These are phyloP conservation scores for Vigna hirtella DNA, from an alignment of 306 rosid species.

Conservation along the genomic window DNA sequence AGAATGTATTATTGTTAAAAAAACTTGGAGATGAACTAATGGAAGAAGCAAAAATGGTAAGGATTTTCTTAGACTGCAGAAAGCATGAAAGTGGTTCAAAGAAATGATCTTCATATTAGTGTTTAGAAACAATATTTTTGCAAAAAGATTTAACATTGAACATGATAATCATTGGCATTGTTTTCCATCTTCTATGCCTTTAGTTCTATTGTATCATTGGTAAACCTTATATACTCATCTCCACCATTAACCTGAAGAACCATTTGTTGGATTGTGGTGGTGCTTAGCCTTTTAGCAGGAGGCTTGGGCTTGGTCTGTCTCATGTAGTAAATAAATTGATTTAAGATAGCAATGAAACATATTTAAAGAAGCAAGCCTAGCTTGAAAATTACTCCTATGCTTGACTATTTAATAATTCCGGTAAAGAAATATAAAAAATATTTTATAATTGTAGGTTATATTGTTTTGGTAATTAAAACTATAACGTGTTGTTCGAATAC, in stretches of 20 bases:
- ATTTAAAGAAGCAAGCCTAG: not conserved
- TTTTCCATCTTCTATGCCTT: not conserved
- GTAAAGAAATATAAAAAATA: not conserved
- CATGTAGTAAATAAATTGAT: not conserved
- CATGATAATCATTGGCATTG: constrained; percentile 24
- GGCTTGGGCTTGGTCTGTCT: not conserved
- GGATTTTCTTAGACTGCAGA: constrained; percentile 12
- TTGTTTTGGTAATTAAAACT: not conserved
- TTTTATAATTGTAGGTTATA: not conserved
- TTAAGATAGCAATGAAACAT: not conserved
- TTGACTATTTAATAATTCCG: constrained; percentile 11
- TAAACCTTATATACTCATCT: not conserved
- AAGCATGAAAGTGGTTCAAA: constrained; percentile 13
- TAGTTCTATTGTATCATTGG: constrained; percentile 10
- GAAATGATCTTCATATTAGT: not conserved
- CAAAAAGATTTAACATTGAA: constrained; percentile 9
- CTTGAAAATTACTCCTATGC: not conserved
- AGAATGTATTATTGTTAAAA: constrained; percentile 87
- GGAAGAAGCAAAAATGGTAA: constrained; percentile 98
- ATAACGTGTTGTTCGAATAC: not conserved
- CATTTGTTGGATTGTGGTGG: constrained; percentile 10
- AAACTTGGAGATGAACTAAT: constrained; percentile 90
- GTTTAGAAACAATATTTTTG: constrained; percentile 15
- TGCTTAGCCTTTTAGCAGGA: constrained; percentile 20
- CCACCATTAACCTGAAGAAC: not conserved